phyloP scores from a whole-genome alignment of 148 eudicot species.

The Dysphania ambrosioides region DNA sequence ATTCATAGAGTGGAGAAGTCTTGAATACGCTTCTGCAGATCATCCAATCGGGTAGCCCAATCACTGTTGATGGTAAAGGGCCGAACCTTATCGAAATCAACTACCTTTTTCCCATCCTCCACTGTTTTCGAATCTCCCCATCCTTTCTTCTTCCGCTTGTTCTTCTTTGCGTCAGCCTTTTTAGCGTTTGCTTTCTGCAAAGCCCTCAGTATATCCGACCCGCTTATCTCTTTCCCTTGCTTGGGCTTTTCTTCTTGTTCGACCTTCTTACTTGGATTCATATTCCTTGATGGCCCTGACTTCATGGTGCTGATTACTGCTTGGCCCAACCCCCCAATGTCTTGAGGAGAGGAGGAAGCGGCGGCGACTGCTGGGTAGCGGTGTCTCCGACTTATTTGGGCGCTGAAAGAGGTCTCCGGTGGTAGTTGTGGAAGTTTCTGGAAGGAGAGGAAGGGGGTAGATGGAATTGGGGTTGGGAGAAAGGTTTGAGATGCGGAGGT shows the following conservation, averaged over 20 bases:
- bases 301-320: conserved; percentile 24
- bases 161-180: conserved; percentile 35
- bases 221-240: conserved; percentile 28
- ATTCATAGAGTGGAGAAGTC: conserved; percentile 24
- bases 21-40: conserved; percentile 45
- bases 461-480: background rate
- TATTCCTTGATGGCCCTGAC: conserved; percentile 8
- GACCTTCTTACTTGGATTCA: background rate
- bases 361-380: conserved; percentile 1
- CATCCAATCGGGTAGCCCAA: conserved; percentile 51
- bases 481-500: conserved; percentile 14
- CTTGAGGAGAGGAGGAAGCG: conserved; percentile 16
- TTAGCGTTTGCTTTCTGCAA: conserved; percentile 41
- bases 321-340: conserved; percentile 27
- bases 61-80: conserved; percentile 39
- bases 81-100: conserved; percentile 33
- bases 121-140: background rate
- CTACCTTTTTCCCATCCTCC: background rate
- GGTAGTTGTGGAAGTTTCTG: conserved; percentile 3
- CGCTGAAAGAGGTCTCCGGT: background rate
- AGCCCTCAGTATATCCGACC: conserved; percentile 49
- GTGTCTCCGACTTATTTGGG: conserved; percentile 7
- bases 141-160: conserved; percentile 15
- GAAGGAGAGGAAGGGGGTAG: background rate
- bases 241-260: background rate